These are phyloP conservation scores for Crotalaria pallida DNA, from an alignment of 306 rosid species.

Conservation along the genomic window DNA sequence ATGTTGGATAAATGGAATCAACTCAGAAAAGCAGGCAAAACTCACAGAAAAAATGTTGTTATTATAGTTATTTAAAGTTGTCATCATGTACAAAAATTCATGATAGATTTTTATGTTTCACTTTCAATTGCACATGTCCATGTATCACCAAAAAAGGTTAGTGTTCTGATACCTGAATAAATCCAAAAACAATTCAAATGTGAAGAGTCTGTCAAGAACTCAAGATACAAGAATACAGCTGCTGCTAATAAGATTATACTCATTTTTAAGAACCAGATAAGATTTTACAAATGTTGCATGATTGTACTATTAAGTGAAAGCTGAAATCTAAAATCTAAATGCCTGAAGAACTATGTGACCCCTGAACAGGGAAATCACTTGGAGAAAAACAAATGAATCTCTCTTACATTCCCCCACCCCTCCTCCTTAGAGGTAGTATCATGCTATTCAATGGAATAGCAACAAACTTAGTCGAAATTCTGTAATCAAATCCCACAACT, in stretches of 20 bases:
- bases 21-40: not conserved
- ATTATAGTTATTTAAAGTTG: constrained; percentile 2
- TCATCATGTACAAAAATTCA: not conserved
- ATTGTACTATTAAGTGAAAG: not conserved
- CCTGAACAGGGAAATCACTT: not conserved
- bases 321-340: not conserved
- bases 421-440: not conserved
- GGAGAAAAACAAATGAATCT: constrained; percentile 17
- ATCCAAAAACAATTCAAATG: not conserved
- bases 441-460: constrained; percentile 18
- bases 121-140: not conserved
- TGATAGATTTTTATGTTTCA: not conserved
- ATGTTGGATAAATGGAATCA: not conserved
- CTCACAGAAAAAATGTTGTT: not conserved
- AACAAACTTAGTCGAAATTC: constrained; percentile 19
- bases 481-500: constrained; percentile 25
- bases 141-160: constrained; percentile 6
- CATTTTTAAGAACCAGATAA: not conserved
- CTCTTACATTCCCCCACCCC: not conserved
- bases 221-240: not conserved
- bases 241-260: not conserved
- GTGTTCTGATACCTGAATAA: not conserved
- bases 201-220: not conserved
- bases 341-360: not conserved
- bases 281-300: not conserved